A percentile compares a stretch with the other conserved stretches of the same genome.
Evolutionary conservation across 1,284 basidiomycete species (phyloP).

Genomic region (Microbotryomycetes sp.): DNA sequence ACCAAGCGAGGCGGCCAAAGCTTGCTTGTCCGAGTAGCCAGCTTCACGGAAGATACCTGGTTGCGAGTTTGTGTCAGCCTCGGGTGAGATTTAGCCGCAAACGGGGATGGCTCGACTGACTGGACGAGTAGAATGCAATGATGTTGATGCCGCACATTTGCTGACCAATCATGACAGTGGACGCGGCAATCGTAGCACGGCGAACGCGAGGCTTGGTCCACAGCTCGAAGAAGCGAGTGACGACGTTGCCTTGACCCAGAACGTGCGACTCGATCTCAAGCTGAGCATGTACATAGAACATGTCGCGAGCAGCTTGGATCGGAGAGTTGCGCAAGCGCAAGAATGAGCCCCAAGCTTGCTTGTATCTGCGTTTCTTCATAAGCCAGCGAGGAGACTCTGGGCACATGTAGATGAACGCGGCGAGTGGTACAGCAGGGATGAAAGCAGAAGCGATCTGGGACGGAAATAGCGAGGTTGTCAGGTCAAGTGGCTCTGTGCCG

Average conservation of each 20-base stretch:
- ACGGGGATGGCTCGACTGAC: no score
- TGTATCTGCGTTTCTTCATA: constrained; percentile 37
- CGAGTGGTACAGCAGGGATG: constrained; percentile 42
- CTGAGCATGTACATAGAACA: constrained; percentile 56
- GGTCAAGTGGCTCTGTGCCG: constrained; percentile 41
- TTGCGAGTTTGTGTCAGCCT: no score
- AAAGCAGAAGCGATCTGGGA: constrained; percentile 48
- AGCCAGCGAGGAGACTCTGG: constrained; percentile 53
- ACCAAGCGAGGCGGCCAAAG: constrained; percentile 58
- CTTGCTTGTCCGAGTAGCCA: constrained; percentile 45
- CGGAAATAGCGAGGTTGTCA: neutral
- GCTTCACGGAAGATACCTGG: constrained; percentile 59
- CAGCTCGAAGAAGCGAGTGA: constrained; percentile 51
- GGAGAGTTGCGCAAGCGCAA: constrained; percentile 57
- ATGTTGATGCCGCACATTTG: constrained; percentile 45
- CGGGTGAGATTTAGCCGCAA: no score
- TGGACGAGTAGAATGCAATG: constrained; percentile 51
- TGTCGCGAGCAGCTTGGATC: constrained; percentile 67
- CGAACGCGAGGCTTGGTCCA: constrained; percentile 67
- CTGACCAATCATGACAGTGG: constrained; percentile 59
- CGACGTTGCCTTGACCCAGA: neutral
- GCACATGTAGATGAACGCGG: constrained; percentile 30
- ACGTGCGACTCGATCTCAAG: constrained; percentile 55
- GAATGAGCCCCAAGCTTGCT: constrained; percentile 59
- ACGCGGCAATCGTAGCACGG: constrained; percentile 60